A percentile compares a stretch with the other conserved stretches of the same genome.
phyloP scores from a whole-genome alignment of 192 early-diverging fungal genomes.

The Chytriomyces hyalinus region DNA sequence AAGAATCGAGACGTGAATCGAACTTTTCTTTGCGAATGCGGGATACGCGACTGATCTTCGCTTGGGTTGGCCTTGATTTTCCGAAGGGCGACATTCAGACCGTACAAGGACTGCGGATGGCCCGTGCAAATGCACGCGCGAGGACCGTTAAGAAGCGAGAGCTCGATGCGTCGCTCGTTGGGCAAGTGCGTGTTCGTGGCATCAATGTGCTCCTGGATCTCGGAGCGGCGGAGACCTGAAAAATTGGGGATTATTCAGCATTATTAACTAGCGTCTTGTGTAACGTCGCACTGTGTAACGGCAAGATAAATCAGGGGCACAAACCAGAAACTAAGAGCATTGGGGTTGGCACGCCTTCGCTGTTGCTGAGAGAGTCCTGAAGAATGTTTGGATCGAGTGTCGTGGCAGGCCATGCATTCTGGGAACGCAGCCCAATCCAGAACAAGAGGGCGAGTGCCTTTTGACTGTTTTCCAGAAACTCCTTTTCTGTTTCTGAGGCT shows the following conservation, averaged over 20 bases:
- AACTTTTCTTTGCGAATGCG: constrained; percentile 86
- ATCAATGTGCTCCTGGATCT: constrained; percentile 84
- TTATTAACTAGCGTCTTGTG: too few species aligned
- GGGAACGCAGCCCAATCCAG: constrained; percentile 83
- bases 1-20: constrained; percentile 91
- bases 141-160: constrained; percentile 92
- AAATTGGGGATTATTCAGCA: too few species aligned
- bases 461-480: constrained; percentile 75
- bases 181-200: constrained; percentile 87
- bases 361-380: constrained; percentile 84
- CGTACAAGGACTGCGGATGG: constrained; percentile 88
- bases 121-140: constrained; percentile 89
- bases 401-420: constrained; percentile 78
- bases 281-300: too few species aligned
- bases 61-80: constrained; percentile 87
- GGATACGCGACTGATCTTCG: constrained; percentile 86
- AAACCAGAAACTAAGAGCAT: constrained; percentile 85
- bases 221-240: constrained; percentile 72
- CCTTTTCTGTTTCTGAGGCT: constrained; percentile 73
- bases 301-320: not conserved
- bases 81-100: constrained; percentile 87
- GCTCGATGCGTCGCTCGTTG: constrained; percentile 78
- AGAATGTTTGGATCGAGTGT: constrained; percentile 86
- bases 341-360: constrained; percentile 89
- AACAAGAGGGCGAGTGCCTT: constrained; percentile 83